Base-by-base conservation (phyloP, 805 yeast species). In the Ogataea trehaloabstinens region DNA sequence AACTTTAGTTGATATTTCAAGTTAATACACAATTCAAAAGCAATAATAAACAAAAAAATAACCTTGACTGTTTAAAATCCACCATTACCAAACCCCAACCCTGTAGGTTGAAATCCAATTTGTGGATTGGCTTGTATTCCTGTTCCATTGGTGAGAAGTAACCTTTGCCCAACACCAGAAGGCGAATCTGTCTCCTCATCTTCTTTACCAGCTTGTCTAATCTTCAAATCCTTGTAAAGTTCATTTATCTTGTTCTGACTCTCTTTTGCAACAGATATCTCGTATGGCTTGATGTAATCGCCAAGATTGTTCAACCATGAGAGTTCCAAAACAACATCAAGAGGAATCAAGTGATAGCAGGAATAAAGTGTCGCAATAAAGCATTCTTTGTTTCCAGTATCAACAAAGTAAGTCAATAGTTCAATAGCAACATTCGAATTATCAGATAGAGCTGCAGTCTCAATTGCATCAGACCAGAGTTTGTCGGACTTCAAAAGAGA, bases 321-420 rank as follows among this genome's bases (percentile, higher is more conserved):
- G 49, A 89, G 68, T 64, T 93, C 99, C 51, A 84, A 66, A 16
- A 91, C 96, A 55, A 82, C 81, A 57, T 93, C 99, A 49, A 78
- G 80, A 37, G 78, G 78, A 49, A 93, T 71, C 56, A 82, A 70
- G 37, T 83, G 85, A 63, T 93, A 93, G 56, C 95, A 86, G 5
- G 87, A 70, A 68, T 83, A 93, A 57, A 93, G 73, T 45, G 90
- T 77, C 5, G 96, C 97, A 55, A 89, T 84, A 60, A 88, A 85
- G 55, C 96, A 86, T 70, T 93, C 99, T 65, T 83, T 88, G 69
- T 93, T 93, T 52, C 96, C 98, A 28, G 95, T 87, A 55, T 91
- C 97, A 44, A 93, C 97, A 63, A 93, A 93, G 69, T 91, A 93
- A 38, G 83, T 76, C 61, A 93, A 70, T 48, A 87, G 70, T 44